Evolutionary conservation across 768 basidiomycete genomes (phyloP), one percentile per base, ranked within the genome.

Genomic region (Stropharia rugosoannulata): DNA sequence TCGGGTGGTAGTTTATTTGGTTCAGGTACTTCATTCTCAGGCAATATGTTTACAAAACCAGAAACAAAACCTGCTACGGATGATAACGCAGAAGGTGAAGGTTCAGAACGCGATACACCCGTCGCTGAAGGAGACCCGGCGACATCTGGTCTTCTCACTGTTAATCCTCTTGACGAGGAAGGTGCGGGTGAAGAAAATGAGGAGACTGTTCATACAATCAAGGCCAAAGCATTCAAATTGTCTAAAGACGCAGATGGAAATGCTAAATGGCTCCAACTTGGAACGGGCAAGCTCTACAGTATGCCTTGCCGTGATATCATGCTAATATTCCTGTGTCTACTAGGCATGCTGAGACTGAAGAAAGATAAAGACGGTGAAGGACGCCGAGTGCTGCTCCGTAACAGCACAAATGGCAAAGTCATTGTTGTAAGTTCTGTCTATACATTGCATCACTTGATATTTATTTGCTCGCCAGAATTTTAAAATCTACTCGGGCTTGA

Each of bases 141-240:
- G 60, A 43, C 54, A 1, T 56, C 56, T 2, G 59, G 56, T n/a
- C 44, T 66, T 8, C 55, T 62, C 13, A 51, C 62, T 13, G 51
- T 57, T 16, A 72, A 71, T 52, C 71, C 71, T n/a, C 83, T 87
- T 58, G 89, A 89, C 59, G 75, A 75, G 51, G 89, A 89, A 57
- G 90, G 91, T 10, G 86, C 86, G 62, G 91, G 91, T 27, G 91
- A 93, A 70, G 88, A 93, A 66, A 79, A 86, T 39, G 91, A 93
- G 64, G 84, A 84, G 56, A 91, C 88, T 3, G 70, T 72, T 27
- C 77, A 88, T 66, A 70, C 74, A 43, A 74, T 82, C 46, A 82
- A 76, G 66, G 70, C 81, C 46, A 91, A 88, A 67, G 83, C 85
- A 22, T 90, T 75, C 65, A 81, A 79, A 64, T 63, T 91, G 65